These are phyloP conservation scores for Podaxis sp. DNA, from an alignment of 768 basidiomycete species.

Conservation along the genomic window DNA sequence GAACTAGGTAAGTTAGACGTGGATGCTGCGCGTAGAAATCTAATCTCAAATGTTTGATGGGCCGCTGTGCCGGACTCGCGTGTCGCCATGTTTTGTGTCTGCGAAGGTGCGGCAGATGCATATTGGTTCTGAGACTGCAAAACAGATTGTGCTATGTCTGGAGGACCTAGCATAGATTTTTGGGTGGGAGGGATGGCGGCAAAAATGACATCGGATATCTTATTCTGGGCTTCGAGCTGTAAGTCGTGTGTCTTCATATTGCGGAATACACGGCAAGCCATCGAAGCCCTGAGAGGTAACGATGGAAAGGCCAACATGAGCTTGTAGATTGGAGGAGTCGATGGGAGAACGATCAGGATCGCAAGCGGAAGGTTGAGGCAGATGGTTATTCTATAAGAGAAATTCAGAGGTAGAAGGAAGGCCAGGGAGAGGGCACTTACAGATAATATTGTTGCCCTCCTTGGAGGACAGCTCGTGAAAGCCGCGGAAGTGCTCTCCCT, in stretches of 20 bases:
- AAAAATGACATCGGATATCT: no score
- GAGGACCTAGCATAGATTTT: no score
- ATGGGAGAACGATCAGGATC: background rate
- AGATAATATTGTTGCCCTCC: constrained; percentile 36
- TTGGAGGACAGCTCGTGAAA: constrained; percentile 26
- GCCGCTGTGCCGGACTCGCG: no score
- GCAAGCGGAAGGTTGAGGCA: background rate
- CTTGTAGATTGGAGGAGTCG: background rate
- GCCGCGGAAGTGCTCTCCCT: constrained; percentile 21
- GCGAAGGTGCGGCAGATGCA: no score
- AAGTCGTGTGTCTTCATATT: background rate
- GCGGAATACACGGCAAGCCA: constrained; percentile 7
- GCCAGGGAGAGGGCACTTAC: constrained; percentile 19
- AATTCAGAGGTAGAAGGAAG: background rate
- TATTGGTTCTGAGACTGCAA: no score
- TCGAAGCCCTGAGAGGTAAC: background rate
- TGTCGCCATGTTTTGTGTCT: no score
- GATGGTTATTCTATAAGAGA: background rate
- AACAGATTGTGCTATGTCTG: no score
- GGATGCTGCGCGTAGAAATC: no score
- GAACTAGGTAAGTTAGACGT: no score
- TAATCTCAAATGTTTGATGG: no score
- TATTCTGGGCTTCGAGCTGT: no score
- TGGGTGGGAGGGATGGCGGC: no score
- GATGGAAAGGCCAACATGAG: background rate